These are phyloP conservation scores for Lophiotrema nucula DNA, from an alignment of 495 filamentous ascomycete species.

Conservation along the genomic window DNA sequence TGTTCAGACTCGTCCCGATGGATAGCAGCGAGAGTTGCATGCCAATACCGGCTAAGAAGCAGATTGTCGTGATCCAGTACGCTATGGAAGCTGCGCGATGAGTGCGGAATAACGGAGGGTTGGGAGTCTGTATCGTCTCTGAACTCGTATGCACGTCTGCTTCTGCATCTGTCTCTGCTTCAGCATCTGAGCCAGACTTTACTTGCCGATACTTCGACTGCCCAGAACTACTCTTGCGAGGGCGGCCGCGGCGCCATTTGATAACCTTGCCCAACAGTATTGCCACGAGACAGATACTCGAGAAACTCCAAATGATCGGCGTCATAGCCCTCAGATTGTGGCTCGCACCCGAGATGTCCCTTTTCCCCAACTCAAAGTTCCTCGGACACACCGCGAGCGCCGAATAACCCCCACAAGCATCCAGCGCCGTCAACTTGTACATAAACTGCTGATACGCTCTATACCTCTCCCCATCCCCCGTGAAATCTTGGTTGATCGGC, in stretches of 20 bases:
- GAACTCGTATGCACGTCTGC: neutral
- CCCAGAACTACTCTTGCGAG: too few species aligned
- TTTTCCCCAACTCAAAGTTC: conserved; percentile 1
- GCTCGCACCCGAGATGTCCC: neutral
- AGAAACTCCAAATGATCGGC: conserved; percentile 21
- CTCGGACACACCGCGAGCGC: conserved; percentile 16
- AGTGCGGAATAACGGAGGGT: neutral
- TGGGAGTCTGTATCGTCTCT: neutral
- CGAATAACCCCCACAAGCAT: conserved; percentile 19
- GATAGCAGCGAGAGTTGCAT: conserved; percentile 21
- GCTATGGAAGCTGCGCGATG: neutral
- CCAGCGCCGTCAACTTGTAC: conserved; percentile 16
- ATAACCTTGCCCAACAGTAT: neutral
- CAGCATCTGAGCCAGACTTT: neutral
- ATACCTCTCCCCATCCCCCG: neutral
- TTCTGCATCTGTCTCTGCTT: neutral
- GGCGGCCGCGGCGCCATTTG: neutral
- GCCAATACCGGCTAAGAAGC: conserved; percentile 20
- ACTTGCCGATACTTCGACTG: neutral
- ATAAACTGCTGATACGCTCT: conserved; percentile 19
- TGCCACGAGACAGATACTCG: neutral
- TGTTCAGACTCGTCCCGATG: conserved; percentile 13
- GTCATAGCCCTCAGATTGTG: conserved; percentile 9
- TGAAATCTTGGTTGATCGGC: conserved; percentile 6
- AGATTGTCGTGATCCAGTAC: conserved; percentile 8